Percentiles rank a stretch among this genome's conserved stretches.
These are phyloP conservation scores for Mycena leptocephala DNA, from an alignment of 768 basidiomycete genomes.

Conservation along the genomic window DNA sequence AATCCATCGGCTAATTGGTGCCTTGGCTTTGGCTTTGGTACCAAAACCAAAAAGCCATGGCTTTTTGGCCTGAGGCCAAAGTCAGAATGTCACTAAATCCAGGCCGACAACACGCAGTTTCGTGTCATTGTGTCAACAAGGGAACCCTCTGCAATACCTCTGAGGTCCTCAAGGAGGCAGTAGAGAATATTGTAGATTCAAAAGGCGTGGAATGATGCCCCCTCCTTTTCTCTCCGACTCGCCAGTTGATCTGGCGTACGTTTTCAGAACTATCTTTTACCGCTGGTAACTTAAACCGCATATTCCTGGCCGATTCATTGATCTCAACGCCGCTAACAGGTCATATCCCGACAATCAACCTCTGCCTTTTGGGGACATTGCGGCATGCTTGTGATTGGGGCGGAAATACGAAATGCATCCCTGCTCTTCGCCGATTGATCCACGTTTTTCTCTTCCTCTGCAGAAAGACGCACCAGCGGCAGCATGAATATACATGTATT, in stretches of 20 bases:
- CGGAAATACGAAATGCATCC: not conserved
- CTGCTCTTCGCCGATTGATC: not conserved
- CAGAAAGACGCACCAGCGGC: not conserved
- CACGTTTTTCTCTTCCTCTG: not conserved
- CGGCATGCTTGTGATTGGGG: not conserved
- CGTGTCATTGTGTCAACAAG: too few relatives aligned
- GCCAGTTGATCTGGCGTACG: not conserved
- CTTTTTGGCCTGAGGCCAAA: too few relatives aligned
- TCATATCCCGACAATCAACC: conserved; percentile 4
- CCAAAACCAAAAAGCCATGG: too few relatives aligned
- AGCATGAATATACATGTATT: not conserved
- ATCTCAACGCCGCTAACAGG: too few relatives aligned
- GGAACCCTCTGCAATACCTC: conserved; percentile 1
- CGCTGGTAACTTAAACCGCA: not conserved
- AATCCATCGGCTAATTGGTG: too few relatives aligned
- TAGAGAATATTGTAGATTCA: too few relatives aligned
- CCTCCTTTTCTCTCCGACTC: not conserved
- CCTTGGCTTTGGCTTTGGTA: too few relatives aligned
- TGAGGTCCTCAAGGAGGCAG: not conserved
- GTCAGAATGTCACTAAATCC: too few relatives aligned
- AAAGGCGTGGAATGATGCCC: not conserved
- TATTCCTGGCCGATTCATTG: too few relatives aligned
- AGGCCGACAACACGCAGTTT: conserved; percentile 9
- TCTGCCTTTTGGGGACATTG: not conserved
- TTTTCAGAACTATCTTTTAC: not conserved